Base-by-base conservation (phyloP, 2,329 filamentous ascomycete species). In the Penicillium sp. region DNA sequence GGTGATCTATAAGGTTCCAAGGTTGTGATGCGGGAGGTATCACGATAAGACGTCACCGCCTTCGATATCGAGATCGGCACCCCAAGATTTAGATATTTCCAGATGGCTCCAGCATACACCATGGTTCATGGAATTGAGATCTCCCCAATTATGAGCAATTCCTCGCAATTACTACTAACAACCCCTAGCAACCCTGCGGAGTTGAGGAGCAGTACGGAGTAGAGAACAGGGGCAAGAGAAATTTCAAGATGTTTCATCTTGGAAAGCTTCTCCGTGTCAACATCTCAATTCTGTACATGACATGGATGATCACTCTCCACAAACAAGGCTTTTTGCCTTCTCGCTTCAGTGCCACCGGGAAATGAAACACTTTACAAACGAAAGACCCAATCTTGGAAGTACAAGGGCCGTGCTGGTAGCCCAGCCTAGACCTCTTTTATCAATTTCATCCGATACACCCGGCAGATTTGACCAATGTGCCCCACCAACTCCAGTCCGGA, bases 11-110 rank as follows among this genome's bases (percentile, higher is more conserved):
- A n/a, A 44, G 42, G 16, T 18, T 38, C 8, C 8, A 44, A 44
- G 16, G 39, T 26, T 48, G 16, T 5, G 14, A 37, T 35, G 50
- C 22, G 42, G 40, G 5, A 42, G 22, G 40, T 43, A 29, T 14
- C 44, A 24, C 45, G 45, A 50, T 54, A 54, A 50, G 55, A 44
- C n/a, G 31, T 55, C 52, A 55, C 52, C 52, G 52, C 52, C 52
- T 55, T 50, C 14, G 22, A 48, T 16, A 32, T 13, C 13, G 7
- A 13, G 18, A 46, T 45, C 16, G 2, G 1, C n/a, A 47, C 43
- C 14, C 18, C 32, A 16, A 20, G 29, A 45, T 35, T 11, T 11
- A 26, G 20, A 42, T 22, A n/a, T 8, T 32, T 24, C 22, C 11
- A 48, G 18, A 38, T 20, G 18, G 32, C 40, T 40, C 35, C 11